Base-by-base conservation (phyloP, 2,329 filamentous ascomycete species). In the Stagonosporopsis tanaceti region DNA sequence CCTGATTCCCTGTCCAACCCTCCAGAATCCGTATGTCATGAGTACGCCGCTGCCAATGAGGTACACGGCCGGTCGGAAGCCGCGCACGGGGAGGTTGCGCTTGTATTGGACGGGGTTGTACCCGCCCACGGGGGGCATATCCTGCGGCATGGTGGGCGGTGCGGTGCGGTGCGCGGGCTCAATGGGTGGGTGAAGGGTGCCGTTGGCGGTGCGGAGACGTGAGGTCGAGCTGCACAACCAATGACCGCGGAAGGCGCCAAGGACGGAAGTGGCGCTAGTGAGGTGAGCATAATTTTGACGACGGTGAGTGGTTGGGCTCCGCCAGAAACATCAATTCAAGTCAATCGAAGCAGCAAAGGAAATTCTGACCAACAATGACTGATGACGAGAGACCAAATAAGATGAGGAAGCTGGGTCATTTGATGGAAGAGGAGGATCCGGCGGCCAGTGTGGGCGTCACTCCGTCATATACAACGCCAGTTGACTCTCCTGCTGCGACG, bases 71-170 rank as follows among this genome's bases (percentile, higher is more conserved):
- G 95, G 94, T 59, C 90, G 89, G 85, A 98, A 96, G 69, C 94
- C 94, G 73, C 90, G 90, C 63, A 91, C 88, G 64, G 95, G 95
- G 62, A 99, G 84, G 82, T 98, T 98, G 80, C 95, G 90, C 88
- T 96, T 96, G 85, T 97, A 99, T 82, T 99, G 95, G 67, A 99
- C 90, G 79, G 94, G 89, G 79, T 88, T 90, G 81, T 99, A 99
- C 85, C 95, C 95, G 83, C 94, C 95, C 75, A 81, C 79, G 71
- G 95, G 95, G 83, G 95, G 95, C 87, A 99, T 92, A 85, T 99
- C 95, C 86, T 98, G 93, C 83, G 91, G 89, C 94, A 98, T 97
- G 75, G 66, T 88, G 83, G 61, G 64, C 57, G 60, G 53, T 65
- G 61, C 48, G 61, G 35, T 60, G 59, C 50, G 66, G 50, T 60